Percentiles rank a stretch among this genome's conserved stretches.
Conservation (phyloP, 768 basidiomycete species). For the Lactarius hatsudake region DNA sequence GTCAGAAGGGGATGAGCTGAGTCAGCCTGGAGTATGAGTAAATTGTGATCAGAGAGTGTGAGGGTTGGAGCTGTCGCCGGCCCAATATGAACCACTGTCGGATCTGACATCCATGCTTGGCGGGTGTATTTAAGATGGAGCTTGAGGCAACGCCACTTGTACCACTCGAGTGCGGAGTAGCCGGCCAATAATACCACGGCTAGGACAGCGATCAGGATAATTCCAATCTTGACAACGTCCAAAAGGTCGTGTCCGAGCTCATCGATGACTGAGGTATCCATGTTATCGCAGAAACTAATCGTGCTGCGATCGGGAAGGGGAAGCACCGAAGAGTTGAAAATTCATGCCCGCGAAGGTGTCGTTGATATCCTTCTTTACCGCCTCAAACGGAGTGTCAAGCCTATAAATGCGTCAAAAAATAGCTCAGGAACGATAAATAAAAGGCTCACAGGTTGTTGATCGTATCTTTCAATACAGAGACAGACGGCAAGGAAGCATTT, state of each 20-base stretch:
- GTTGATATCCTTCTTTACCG: slow-evolving; percentile 86
- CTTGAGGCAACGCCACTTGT: slow-evolving; percentile 76
- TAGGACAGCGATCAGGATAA: slow-evolving; percentile 65
- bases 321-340: slow-evolving; percentile 68
- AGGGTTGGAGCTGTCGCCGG: slow-evolving; percentile 46
- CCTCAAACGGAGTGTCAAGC: slow-evolving; percentile 84
- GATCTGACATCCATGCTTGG: slow-evolving; percentile 74
- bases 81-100: slow-evolving; percentile 50
- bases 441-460: slow-evolving; percentile 63
- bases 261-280: slow-evolving; percentile 86
- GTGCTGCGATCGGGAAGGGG: slow-evolving; percentile 72
- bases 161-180: slow-evolving; percentile 82
- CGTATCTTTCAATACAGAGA: slow-evolving; percentile 67
- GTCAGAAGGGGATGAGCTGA: slow-evolving; percentile 72
- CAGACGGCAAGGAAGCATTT: slow-evolving; percentile 76
- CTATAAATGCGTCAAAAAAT: slow-evolving; percentile 37
- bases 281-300: slow-evolving; percentile 68
- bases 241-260: slow-evolving; percentile 78
- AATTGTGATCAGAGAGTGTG: slow-evolving; percentile 68
- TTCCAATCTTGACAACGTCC: slow-evolving; percentile 75
- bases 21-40: slow-evolving; percentile 69
- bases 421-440: not conserved
- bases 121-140: slow-evolving; percentile 65
- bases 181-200: slow-evolving; percentile 72
- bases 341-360: slow-evolving; percentile 71